A percentile compares a stretch with the other conserved stretches of the same genome.
Conservation (phyloP, 2,329 filamentous ascomycete genomes). For the Arthrobotrys pseudoclavata region DNA sequence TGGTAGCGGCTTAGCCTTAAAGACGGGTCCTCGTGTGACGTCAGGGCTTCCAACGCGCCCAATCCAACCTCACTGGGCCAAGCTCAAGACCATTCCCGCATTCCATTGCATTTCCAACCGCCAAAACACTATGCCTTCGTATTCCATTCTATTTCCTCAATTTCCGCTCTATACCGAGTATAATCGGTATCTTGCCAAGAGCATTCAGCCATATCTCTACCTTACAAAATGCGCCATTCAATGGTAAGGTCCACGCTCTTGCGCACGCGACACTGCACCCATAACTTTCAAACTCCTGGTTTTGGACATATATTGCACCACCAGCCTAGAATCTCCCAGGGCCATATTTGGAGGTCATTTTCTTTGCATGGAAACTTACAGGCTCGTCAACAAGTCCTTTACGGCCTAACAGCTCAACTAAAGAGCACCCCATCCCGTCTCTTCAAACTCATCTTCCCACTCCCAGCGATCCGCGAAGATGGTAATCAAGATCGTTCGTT, state of each 20-base stretch:
- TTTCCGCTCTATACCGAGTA: slow-evolving; percentile 1
- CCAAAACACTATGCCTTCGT: slow-evolving; percentile 3
- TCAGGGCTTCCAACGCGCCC: slow-evolving; percentile 24
- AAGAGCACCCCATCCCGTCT: slow-evolving; percentile 84
- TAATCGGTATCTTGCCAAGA: not conserved
- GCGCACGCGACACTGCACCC: slow-evolving; percentile 25
- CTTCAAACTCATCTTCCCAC: slow-evolving; percentile 83
- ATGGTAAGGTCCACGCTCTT: slow-evolving; percentile 30
- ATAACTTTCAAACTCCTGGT: not conserved
- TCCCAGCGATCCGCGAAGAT: slow-evolving; percentile 68
- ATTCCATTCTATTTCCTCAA: not conserved
- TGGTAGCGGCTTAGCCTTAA: not conserved
- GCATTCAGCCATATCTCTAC: not conserved
- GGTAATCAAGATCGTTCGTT: slow-evolving; percentile 32
- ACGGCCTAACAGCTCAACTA: slow-evolving; percentile 69
- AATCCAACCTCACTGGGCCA: slow-evolving; percentile 27
- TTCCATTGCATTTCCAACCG: slow-evolving; percentile 5
- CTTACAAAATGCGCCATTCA: slow-evolving; percentile 43
- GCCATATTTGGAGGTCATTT: slow-evolving; percentile 8
- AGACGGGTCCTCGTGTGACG: slow-evolving; percentile 43
- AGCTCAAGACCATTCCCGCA: slow-evolving; percentile 12
- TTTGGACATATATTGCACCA: not conserved
- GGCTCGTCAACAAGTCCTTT: slow-evolving; percentile 48
- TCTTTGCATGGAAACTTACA: slow-evolving; percentile 22
- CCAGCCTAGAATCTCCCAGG: not conserved